Base-by-base conservation (phyloP, 768 basidiomycete species). In the Nidularia sp. region DNA sequence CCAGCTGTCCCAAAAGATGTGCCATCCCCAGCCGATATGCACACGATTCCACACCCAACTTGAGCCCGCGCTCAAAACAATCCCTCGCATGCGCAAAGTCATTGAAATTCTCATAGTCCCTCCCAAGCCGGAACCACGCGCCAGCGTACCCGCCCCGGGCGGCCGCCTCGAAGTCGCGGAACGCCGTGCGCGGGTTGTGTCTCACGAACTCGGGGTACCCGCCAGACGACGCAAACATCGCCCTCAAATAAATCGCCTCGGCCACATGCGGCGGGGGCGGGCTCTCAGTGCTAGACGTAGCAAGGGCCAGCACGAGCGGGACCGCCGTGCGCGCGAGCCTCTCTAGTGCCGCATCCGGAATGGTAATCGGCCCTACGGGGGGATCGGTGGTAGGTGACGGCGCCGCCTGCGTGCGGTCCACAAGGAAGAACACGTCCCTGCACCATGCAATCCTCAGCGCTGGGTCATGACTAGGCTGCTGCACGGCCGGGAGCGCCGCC, bases 1-100 rank as follows among this genome's bases (percentile, higher is more conserved):
- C 78, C 15, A 98, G 84, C 64, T 98, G 96, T 33, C 92, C 93
- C 60, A 94, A 79, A 6, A 98, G 73, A 62, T 93, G 77, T 0
- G 93, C 95, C 86, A 96, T 95, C 1, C 93, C 95, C 73, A 98
- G 79, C 0, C 95, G 86, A 64, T 96, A 95, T 52, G 85, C 74
- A 66, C 88, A 93, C 47, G 85, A 84, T 57, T 86, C 89, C 43
- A 93, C 90, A 34, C 80, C 81, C 25, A 78, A 71, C 59, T 84
- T 83, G 45, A 84, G 79, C 1, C 95, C 95, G 5, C 88, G 80
- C 57, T 92, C 88, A 61, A 93, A 97, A 64, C 93, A 95, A 29
- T 92, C 90, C 55, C 73, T 83, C 1, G 95, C 94, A 42, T 86
- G 81, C 0, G 67, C 57, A 1, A 78, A 48, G 64, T 98, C 93